Conservation (phyloP, 306 rosid genomes). For the Dryas alaskensis region DNA sequence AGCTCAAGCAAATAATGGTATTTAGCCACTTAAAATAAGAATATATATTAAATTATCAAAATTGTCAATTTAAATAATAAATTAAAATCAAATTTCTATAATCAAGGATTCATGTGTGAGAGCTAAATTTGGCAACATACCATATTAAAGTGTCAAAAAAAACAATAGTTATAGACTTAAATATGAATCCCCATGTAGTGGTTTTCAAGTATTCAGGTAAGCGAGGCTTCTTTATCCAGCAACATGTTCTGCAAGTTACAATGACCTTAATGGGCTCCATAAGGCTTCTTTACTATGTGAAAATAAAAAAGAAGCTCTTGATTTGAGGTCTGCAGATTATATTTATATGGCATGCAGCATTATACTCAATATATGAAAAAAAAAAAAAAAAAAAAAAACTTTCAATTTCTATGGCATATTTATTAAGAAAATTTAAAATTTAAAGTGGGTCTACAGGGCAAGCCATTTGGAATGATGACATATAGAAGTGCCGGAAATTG, state of each 20-base stretch:
- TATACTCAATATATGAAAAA: neutral
- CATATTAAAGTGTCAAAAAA: no score
- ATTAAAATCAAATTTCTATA: no score
- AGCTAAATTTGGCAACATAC: no score
- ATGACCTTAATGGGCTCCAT: constrained; percentile 16
- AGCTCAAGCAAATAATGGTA: no score
- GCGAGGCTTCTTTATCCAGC: constrained; percentile 15
- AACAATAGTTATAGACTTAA: neutral
- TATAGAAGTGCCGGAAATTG: constrained; percentile 14
- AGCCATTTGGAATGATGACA: constrained; percentile 14
- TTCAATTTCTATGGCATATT: neutral
- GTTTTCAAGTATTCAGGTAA: neutral
- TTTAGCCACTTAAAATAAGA: no score
- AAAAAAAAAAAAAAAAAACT: no score
- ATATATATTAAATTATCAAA: no score
- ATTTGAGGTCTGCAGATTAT: no score
- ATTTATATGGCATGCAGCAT: neutral
- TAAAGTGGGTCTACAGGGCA: neutral
- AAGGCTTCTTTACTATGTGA: neutral
- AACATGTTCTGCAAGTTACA: constrained; percentile 23
- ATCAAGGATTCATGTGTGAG: no score
- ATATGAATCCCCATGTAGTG: constrained; percentile 3
- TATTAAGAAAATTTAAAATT: neutral
- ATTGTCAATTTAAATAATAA: no score
- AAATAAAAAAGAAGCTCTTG: no score